These are phyloP conservation scores for Pterocarpus santalinus DNA, from an alignment of 306 rosid species.

Conservation along the genomic window DNA sequence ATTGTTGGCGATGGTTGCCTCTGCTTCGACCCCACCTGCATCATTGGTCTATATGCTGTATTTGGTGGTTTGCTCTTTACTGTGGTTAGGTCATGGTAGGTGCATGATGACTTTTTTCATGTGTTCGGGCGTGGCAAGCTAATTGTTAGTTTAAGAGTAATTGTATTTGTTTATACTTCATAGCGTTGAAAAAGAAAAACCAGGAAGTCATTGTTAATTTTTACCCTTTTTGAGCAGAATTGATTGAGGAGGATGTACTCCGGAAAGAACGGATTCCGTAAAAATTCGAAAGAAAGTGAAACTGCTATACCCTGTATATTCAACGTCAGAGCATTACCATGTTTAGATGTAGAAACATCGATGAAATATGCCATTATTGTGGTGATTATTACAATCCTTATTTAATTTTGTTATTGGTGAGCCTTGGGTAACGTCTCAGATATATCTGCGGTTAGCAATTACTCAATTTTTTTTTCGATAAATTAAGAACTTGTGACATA, in stretches of 20 bases:
- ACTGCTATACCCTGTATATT: constrained; percentile 39
- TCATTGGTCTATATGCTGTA: constrained; percentile 49
- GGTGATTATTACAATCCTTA: neutral
- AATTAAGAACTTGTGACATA: neutral
- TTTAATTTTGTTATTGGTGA: neutral
- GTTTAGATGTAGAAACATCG: constrained; percentile 16
- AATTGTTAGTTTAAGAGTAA: constrained; percentile 51
- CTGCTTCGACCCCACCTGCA: constrained; percentile 51
- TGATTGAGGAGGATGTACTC: constrained; percentile 41
- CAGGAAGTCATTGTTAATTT: constrained; percentile 47
- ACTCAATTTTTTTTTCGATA: neutral
- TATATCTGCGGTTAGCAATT: neutral
- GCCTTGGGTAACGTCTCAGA: neutral
- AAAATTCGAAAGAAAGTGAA: constrained; percentile 30
- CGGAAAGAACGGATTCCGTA: constrained; percentile 36
- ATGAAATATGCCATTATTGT: constrained; percentile 1
- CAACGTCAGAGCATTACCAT: constrained; percentile 6
- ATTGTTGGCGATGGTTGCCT: constrained; percentile 51
- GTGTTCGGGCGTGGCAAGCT: constrained; percentile 51
- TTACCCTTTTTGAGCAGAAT: constrained; percentile 36
- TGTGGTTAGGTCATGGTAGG: constrained; percentile 51
- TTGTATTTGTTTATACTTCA: constrained; percentile 63
- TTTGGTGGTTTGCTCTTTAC: constrained; percentile 54
- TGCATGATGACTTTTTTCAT: constrained; percentile 53
- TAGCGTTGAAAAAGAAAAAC: constrained; percentile 60